Evolutionary conservation across 169 alveolate genomes (phyloP), one percentile per base, ranked within the genome.

Genomic region (Plasmodium berghei): DNA sequence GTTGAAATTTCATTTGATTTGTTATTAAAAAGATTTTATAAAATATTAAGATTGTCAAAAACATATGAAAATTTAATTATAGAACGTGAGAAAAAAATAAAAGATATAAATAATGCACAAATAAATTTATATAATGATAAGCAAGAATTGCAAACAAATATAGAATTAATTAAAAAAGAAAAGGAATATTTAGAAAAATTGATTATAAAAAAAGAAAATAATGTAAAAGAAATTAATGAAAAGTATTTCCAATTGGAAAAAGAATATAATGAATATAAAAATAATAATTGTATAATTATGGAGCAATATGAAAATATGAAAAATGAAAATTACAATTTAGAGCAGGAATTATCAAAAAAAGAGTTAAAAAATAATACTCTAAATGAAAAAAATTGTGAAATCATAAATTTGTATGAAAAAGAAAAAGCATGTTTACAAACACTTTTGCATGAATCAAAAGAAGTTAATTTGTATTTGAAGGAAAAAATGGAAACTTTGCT

Each of bases 371-470:
- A 83, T 55, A 8, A 40, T 14, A 56, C 22, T 12, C 28, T 83
- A 16, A 66, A 40, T 42, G 90, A 83, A 28, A 45, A 69, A 24
- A 69, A 69, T 42, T 40, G 49, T 20, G 90, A 83, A 55, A 83
- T 69, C 16, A 83, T 66, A 22, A 83, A 67, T n/a, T 9, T 40
- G 1, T 42, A 83, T 28, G 73, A 83, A 28, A 83, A 83, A 24
- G 90, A 83, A 28, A 83, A 83, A 28, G 61, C 46, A 12, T 83
- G 62, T 56, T 18, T 83, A 9, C 73, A 83, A 26, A 28, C 85
- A 3, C 54, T 83, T 20, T 67, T 83, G 56, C 72, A 83, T 16
- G 90, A 83, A 59, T 34, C 64, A 14, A 83, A 69, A 56, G 90
- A 83, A 8, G 58, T 18, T 28, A 67, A 83, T 62, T 34, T 20